Evolutionary conservation across 129 eudicot genomes (phyloP).

Genomic region (Centella asiatica): DNA sequence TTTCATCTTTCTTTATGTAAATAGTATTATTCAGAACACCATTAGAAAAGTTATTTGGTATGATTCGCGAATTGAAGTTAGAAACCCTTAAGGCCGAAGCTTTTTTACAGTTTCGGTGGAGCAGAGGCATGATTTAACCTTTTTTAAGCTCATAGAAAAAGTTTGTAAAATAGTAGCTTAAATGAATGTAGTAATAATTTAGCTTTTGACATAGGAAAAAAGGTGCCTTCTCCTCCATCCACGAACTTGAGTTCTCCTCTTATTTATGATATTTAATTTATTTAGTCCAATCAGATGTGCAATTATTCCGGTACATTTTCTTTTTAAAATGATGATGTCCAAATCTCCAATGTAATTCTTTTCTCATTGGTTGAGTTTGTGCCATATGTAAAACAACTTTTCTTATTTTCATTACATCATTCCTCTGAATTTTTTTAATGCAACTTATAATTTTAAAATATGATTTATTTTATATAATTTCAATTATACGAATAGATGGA

Average conservation of each 20-base stretch:
- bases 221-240: constrained; percentile 6
- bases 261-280: background rate
- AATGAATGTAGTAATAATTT: background rate
- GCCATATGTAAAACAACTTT: too few relatives aligned
- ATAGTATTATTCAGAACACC: background rate
- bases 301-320: background rate
- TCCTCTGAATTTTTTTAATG: too few relatives aligned
- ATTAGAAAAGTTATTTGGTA: background rate
- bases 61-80: constrained; percentile 3
- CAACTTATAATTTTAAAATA: too few relatives aligned
- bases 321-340: background rate
- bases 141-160: background rate
- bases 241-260: background rate
- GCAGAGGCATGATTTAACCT: constrained; percentile 1
- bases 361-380: too few relatives aligned
- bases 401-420: too few relatives aligned
- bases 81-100: background rate
- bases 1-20: too few relatives aligned
- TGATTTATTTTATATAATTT: too few relatives aligned
- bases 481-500: too few relatives aligned
- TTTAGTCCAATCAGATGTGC: constrained; percentile 1
- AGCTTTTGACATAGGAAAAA: background rate
- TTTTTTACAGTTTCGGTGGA: background rate
- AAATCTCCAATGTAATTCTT: too few relatives aligned
- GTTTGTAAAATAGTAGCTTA: background rate